phyloP scores from a whole-genome alignment of 1,284 basidiomycete species.

The Trametes versicolor region DNA sequence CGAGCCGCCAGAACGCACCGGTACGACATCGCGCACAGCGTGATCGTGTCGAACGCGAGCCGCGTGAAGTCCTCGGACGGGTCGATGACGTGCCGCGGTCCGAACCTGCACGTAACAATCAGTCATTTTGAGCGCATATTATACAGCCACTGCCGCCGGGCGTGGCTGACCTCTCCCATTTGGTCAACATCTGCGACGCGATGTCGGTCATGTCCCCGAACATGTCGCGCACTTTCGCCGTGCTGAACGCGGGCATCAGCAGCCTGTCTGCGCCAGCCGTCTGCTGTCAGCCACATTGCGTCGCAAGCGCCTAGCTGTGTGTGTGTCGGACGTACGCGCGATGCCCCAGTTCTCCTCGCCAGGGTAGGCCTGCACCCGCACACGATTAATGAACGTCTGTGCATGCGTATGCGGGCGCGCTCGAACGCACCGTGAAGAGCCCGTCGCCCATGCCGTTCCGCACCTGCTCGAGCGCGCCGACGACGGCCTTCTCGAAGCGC shows the following conservation, averaged over 20 bases:
- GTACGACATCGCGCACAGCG: conserved; percentile 56
- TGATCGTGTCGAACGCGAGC: conserved; percentile 58
- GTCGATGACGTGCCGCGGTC: conserved; percentile 52
- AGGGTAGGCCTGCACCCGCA: conserved; percentile 44
- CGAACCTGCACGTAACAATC: conserved; percentile 47
- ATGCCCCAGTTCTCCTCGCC: conserved; percentile 60
- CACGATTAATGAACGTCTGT: neutral
- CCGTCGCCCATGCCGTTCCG: conserved; percentile 57
- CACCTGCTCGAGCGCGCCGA: conserved; percentile 48
- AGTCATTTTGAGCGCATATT: neutral
- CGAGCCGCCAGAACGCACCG: conserved; percentile 39
- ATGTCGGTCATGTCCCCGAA: conserved; percentile 62
- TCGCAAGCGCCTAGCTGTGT: neutral
- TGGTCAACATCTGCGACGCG: conserved; percentile 56
- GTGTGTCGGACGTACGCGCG: conserved; percentile 48
- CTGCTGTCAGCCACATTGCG: neutral
- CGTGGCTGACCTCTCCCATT: conserved; percentile 53
- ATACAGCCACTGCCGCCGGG: neutral
- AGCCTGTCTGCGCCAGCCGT: conserved; percentile 54
- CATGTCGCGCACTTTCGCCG: conserved; percentile 57
- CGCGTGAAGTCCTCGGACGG: conserved; percentile 59
- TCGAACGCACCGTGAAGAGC: conserved; percentile 51
- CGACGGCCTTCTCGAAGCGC: conserved; percentile 54
- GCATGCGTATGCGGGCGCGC: neutral
- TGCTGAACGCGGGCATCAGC: conserved; percentile 62